These are phyloP conservation scores for Pseudonitzschia pungens DNA, from an alignment of 108 stramenopile species.

Conservation along the genomic window DNA sequence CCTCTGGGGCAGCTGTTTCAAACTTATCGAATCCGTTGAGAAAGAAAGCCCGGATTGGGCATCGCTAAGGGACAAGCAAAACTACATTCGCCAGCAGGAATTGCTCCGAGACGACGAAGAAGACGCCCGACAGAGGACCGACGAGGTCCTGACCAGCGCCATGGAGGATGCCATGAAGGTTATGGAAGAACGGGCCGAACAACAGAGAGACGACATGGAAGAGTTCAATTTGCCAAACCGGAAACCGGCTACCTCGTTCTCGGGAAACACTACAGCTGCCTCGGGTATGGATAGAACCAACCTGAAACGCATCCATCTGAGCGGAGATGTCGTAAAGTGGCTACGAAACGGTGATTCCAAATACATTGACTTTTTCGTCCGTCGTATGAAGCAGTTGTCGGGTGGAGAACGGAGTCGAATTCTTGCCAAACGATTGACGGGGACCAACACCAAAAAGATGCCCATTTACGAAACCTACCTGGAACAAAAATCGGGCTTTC, in stretches of 20 bases:
- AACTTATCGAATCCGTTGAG: neutral
- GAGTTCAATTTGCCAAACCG: neutral
- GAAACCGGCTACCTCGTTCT: neutral
- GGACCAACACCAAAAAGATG: slow-evolving; percentile 21
- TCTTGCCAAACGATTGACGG: slow-evolving; percentile 44
- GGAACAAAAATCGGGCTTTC: slow-evolving; percentile 48
- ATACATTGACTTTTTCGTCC: slow-evolving; percentile 46
- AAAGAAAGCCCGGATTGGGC: neutral
- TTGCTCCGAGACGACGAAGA: slow-evolving; percentile 1
- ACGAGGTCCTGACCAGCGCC: neutral
- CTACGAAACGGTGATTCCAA: slow-evolving; percentile 39
- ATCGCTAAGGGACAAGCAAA: neutral
- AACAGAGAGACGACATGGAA: neutral
- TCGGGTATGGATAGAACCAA: neutral
- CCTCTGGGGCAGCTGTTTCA: neutral
- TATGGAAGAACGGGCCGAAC: neutral
- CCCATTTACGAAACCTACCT: slow-evolving; percentile 57
- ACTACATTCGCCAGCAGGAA: neutral
- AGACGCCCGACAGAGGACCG: neutral
- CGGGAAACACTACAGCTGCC: neutral
- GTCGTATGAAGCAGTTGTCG: slow-evolving; percentile 41
- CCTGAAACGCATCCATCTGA: slow-evolving; percentile 21
- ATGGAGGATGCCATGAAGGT: slow-evolving; percentile 10
- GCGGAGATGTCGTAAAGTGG: slow-evolving; percentile 52
- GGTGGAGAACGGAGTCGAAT: slow-evolving; percentile 45